Base-by-base conservation (phyloP, 1,284 basidiomycete genomes). In the Leccinum fuscescens region DNA sequence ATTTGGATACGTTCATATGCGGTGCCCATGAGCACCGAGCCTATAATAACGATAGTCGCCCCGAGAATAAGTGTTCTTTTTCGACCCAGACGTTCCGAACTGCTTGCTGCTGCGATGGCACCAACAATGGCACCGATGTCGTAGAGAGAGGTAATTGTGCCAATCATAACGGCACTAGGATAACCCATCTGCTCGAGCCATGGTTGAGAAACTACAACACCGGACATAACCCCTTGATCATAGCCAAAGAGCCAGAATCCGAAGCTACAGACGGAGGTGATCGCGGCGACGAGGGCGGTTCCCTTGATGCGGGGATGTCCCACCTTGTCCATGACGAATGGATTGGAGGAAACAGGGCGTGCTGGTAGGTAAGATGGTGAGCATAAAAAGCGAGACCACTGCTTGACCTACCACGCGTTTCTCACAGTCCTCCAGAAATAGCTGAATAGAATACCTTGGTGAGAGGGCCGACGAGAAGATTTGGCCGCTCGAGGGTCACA, bases 191-290 rank as follows among this genome's bases (percentile, higher is more conserved):
- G 65, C n/a, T n/a, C 31, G 52, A 65, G 58, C 63, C 64, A 65
- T 15, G 58, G 48, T 49, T 62, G 55, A 49, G 64, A 66, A 12
- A 65, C 3, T 6, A 65, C 58, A 1, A 67, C 55, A 8, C 65
- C 63, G 7, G 63, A 66, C 63, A 64, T 66, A 9, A 65, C 58
- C 0, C 65, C 65, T 44, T 62, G 64, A 62, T 66, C 62, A 46
- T 65, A 65, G 6, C 65, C 65, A 62, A 65, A 65, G 33, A 65
- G 64, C 58, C 62, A 57, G 39, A 65, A 65, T 6, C 65, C 65
- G 14, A 66, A 37, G 44, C 65, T 66, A 29, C 64, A 65, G 14
- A 65, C 64, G 4, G 64, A 65, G 33, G 65, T 67, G 49, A 65
- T 65, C n/a, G 53, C 52, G n/a, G 62, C 55, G 20, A 67, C 44